These are phyloP conservation scores for Aureobasidium sp. DNA, from an alignment of 2,329 filamentous ascomycete species.

Conservation along the genomic window DNA sequence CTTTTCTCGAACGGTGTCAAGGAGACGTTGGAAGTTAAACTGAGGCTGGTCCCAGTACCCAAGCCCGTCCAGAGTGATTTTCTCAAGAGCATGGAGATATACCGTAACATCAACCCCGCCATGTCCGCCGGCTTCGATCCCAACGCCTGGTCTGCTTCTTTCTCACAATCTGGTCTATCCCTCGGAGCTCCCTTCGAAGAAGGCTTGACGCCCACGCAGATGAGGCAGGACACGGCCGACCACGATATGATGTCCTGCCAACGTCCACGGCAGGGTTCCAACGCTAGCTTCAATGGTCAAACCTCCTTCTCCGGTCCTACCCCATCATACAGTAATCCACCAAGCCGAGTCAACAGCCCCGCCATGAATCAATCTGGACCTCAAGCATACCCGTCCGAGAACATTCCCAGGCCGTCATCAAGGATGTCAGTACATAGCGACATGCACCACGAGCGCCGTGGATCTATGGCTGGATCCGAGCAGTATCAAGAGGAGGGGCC, in stretches of 20 bases:
- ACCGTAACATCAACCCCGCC: slow-evolving; percentile 49
- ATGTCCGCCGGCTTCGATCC: slow-evolving; percentile 57
- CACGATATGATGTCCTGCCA: slow-evolving; percentile 7
- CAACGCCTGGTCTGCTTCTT: slow-evolving; percentile 68
- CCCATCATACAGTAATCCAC: neutral
- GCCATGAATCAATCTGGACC: slow-evolving; percentile 1
- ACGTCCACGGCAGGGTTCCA: slow-evolving; percentile 9
- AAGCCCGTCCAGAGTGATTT: slow-evolving; percentile 55
- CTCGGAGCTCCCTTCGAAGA: slow-evolving; percentile 14
- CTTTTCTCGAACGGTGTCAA: slow-evolving; percentile 75
- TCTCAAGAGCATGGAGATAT: slow-evolving; percentile 51
- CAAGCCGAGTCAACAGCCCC: slow-evolving; percentile 13
- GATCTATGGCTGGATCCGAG: slow-evolving; percentile 13
- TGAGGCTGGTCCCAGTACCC: slow-evolving; percentile 73
- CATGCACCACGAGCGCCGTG: slow-evolving; percentile 8
- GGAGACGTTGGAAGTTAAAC: slow-evolving; percentile 87
- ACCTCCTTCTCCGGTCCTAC: slow-evolving; percentile 2
- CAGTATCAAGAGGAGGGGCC: slow-evolving; percentile 42
- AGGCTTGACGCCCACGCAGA: neutral
- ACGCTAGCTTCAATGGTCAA: slow-evolving; percentile 12
- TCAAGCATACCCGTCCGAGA: slow-evolving; percentile 20
- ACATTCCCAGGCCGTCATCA: slow-evolving; percentile 19
- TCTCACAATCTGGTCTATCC: slow-evolving; percentile 1
- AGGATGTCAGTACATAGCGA: slow-evolving; percentile 31
- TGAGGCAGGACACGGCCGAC: neutral